Evolutionary conservation across 2,329 filamentous ascomycete genomes (phyloP).

Genomic region (Hortaea werneckii): DNA sequence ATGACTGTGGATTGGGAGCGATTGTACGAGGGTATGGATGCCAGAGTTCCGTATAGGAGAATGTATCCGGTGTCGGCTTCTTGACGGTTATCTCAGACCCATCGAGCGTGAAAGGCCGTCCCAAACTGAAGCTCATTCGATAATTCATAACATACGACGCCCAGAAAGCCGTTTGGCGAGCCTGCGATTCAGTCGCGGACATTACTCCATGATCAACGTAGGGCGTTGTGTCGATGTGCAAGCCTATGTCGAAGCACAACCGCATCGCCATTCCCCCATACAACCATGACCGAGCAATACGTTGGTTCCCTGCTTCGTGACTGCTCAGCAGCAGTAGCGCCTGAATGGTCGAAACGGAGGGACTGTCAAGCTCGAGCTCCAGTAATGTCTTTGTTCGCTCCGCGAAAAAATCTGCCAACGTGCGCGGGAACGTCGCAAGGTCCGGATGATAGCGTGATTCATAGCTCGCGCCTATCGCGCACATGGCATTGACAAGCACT

Average conservation of each 20-base stretch:
- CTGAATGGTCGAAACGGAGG: slow-evolving; percentile 39
- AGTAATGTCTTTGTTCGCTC: slow-evolving; percentile 36
- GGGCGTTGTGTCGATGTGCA: slow-evolving; percentile 31
- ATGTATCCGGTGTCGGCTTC: slow-evolving; percentile 25
- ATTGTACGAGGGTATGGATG: background rate
- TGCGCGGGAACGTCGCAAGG: slow-evolving; percentile 28
- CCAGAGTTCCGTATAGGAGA: background rate
- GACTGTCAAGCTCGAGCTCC: slow-evolving; percentile 39
- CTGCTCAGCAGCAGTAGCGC: slow-evolving; percentile 37
- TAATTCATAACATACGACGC: slow-evolving; percentile 33
- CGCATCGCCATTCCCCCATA: slow-evolving; percentile 40
- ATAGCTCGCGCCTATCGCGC: slow-evolving; percentile 26
- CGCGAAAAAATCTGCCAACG: slow-evolving; percentile 32
- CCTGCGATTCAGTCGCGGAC: slow-evolving; percentile 29
- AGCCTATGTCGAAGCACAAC: slow-evolving; percentile 35
- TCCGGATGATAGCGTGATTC: slow-evolving; percentile 27
- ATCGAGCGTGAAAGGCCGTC: slow-evolving; percentile 33
- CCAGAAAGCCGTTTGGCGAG: slow-evolving; percentile 34
- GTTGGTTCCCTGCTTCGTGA: slow-evolving; percentile 34
- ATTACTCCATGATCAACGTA: slow-evolving; percentile 33
- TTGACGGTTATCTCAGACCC: slow-evolving; percentile 31
- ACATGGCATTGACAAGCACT: slow-evolving; percentile 17
- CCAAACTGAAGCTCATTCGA: slow-evolving; percentile 35
- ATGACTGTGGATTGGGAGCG: background rate
- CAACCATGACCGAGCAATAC: slow-evolving; percentile 38